Percentiles rank a stretch among this genome's conserved stretches.
These are phyloP conservation scores for Paulownia fortunei DNA, from an alignment of 257 asterid species.

Conservation along the genomic window DNA sequence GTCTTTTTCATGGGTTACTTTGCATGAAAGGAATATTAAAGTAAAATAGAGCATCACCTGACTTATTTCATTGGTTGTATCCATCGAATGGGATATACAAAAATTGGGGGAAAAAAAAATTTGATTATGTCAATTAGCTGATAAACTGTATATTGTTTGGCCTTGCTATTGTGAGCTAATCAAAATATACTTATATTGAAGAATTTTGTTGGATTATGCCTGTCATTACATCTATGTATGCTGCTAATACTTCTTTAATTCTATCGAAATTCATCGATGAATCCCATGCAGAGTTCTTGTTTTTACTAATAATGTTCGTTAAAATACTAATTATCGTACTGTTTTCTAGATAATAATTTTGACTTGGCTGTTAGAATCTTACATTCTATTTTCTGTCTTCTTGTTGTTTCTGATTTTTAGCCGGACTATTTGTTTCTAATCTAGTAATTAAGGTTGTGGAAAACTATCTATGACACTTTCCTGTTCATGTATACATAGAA, in stretches of 20 bases:
- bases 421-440: slow-evolving; percentile 42
- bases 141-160: too few relatives aligned
- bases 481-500: too few relatives aligned
- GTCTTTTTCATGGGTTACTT: slow-evolving; percentile 24
- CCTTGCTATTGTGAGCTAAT: too few relatives aligned
- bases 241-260: slow-evolving; percentile 43
- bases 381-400: slow-evolving; percentile 52
- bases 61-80: slow-evolving; percentile 46
- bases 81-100: too few relatives aligned
- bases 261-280: slow-evolving; percentile 65
- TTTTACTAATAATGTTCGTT: slow-evolving; percentile 35
- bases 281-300: slow-evolving; percentile 58
- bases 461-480: too few relatives aligned
- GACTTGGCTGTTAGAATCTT: slow-evolving; percentile 40
- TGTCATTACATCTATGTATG: slow-evolving; percentile 46
- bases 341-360: neutral
- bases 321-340: slow-evolving; percentile 22
- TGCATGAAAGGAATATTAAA: too few relatives aligned
- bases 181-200: too few relatives aligned
- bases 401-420: slow-evolving; percentile 50
- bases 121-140: slow-evolving; percentile 52
- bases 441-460: too few relatives aligned
- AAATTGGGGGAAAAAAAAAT: too few relatives aligned
- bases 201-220: slow-evolving; percentile 37
- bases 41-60: slow-evolving; percentile 29